Conservation (phyloP, 192 early-diverging fungal species). For the Backusella tuberculispora region DNA sequence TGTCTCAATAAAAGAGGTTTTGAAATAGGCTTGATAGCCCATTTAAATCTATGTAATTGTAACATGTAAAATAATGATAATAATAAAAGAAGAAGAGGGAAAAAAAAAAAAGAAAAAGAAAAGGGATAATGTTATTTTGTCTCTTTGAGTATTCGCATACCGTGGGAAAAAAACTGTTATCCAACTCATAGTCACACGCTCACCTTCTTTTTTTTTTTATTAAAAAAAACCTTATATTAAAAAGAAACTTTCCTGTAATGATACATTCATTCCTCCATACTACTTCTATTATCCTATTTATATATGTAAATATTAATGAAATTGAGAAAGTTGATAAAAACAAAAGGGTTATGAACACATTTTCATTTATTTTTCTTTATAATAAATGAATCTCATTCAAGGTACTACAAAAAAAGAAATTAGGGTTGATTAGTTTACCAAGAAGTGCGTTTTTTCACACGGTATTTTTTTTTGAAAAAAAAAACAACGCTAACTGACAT, state of each 20-base stretch:
- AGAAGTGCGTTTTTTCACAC: constrained; percentile 11
- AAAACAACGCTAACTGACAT: not conserved
- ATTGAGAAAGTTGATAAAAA: too few relatives aligned
- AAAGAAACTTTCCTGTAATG: not conserved
- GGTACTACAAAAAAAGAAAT: not conserved
- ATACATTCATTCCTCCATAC: not conserved
- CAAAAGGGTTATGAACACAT: not conserved
- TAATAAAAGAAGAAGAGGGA: not conserved
- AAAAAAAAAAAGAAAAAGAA: not conserved
- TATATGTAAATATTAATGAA: too few relatives aligned
- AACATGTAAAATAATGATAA: not conserved
- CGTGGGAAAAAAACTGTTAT: not conserved
- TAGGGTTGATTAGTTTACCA: not conserved
- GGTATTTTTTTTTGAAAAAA: not conserved
- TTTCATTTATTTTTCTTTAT: not conserved
- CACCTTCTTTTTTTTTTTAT: not conserved
- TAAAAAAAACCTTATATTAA: not conserved
- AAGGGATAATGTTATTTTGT: not conserved
- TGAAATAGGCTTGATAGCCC: not conserved
- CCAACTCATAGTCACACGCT: constrained; percentile 3
- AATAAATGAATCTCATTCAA: not conserved
- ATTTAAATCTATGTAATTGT: constrained; percentile 6
- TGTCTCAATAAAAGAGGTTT: constrained; percentile 7
- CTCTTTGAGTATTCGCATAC: not conserved
- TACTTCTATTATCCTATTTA: too few relatives aligned